phyloP scores from a whole-genome alignment of 768 basidiomycete species.

The Lactifluus piperatus region DNA sequence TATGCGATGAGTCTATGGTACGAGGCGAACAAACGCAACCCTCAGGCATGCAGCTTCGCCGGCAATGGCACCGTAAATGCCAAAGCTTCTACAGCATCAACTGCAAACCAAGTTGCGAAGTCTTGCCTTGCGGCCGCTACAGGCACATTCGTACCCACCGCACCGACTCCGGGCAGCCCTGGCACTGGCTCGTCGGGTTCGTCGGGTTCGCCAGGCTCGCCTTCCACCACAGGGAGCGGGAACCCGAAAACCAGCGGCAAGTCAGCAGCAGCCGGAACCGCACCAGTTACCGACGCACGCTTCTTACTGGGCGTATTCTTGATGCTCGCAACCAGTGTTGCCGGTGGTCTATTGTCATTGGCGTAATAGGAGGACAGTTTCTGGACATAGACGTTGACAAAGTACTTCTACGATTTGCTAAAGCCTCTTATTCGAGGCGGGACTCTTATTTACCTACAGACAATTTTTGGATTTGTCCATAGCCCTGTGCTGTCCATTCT shows the following conservation, averaged over 20 bases:
- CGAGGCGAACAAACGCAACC: constrained; percentile 47
- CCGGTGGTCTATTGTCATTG: constrained; percentile 39
- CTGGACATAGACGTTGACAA: neutral
- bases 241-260: constrained; percentile 24
- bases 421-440: neutral
- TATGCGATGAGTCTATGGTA: constrained; percentile 79
- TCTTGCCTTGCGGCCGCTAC: constrained; percentile 60
- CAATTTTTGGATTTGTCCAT: neutral
- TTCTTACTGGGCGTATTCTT: constrained; percentile 31
- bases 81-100: constrained; percentile 39
- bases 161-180: constrained; percentile 26
- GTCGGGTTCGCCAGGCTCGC: neutral
- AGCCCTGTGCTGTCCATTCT: neutral
- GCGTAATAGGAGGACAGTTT: constrained; percentile 22
- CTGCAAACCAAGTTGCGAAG: constrained; percentile 47
- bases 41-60: constrained; percentile 63
- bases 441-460: neutral
- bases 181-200: neutral
- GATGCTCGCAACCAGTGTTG: constrained; percentile 30
- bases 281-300: constrained; percentile 26
- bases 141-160: constrained; percentile 55
- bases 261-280: constrained; percentile 23
- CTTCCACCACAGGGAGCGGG: constrained; percentile 19
- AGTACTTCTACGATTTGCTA: neutral
- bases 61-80: constrained; percentile 79